A percentile compares a stretch with the other conserved stretches of the same genome.
Conservation (phyloP, 768 basidiomycete genomes). For the Leccinum sublutescens region DNA sequence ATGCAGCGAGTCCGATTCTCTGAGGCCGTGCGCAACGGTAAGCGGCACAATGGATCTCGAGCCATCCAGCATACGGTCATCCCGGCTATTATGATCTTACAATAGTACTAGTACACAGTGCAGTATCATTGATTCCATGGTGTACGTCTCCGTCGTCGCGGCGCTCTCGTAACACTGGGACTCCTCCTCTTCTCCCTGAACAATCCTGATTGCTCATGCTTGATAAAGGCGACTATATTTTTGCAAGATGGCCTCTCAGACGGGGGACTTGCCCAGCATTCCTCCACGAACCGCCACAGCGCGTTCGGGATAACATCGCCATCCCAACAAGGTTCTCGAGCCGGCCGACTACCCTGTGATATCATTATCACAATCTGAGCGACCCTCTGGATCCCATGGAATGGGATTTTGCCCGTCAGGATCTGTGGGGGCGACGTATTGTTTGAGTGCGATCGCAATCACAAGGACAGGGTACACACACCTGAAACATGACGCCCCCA, state of each 20-base stretch:
- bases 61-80: too few relatives aligned
- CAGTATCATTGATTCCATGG: background rate
- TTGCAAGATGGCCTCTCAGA: slow-evolving; percentile 17
- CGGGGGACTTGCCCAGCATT: slow-evolving; percentile 22
- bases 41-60: too few relatives aligned
- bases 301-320: slow-evolving; percentile 22
- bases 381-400: slow-evolving; percentile 18
- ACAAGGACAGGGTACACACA: background rate
- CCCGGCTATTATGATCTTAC: background rate
- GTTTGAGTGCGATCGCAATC: background rate
- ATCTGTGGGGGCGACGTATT: slow-evolving; percentile 1
- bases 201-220: background rate
- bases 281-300: slow-evolving; percentile 23
- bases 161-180: background rate
- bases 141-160: background rate
- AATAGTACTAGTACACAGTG: background rate
- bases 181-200: background rate
- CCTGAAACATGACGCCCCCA: slow-evolving; percentile 31
- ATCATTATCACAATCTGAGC: slow-evolving; percentile 27
- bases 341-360: slow-evolving; percentile 5
- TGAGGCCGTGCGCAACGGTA: too few relatives aligned
- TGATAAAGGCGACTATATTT: slow-evolving; percentile 17
- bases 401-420: slow-evolving; percentile 26
- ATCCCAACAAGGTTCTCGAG: slow-evolving; percentile 19
- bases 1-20: too few relatives aligned